phyloP scores from a whole-genome alignment of 2,329 filamentous ascomycete genomes.

The Knoxdaviesia capensis region DNA sequence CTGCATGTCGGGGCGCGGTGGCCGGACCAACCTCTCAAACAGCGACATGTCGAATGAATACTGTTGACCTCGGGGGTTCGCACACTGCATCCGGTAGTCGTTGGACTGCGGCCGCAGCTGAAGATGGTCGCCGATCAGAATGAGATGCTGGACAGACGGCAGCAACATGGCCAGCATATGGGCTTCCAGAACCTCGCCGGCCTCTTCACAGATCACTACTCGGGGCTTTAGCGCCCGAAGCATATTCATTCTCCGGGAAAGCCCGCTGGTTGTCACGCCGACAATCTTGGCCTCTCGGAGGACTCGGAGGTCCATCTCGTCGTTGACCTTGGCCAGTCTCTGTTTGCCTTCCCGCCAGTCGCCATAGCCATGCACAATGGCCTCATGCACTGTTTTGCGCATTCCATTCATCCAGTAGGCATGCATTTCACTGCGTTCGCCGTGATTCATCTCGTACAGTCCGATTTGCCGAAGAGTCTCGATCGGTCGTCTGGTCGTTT shows the following conservation, averaged over 20 bases:
- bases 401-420: no score
- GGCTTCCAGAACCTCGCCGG: conserved; percentile 48
- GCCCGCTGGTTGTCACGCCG: conserved; percentile 50
- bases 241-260: conserved; percentile 37
- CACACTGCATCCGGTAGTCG: conserved; percentile 30
- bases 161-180: conserved; percentile 36
- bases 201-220: conserved; percentile 49
- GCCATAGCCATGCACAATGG: conserved; percentile 16
- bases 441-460: background rate
- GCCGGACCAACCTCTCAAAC: conserved; percentile 44
- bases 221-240: conserved; percentile 33
- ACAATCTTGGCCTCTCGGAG: conserved; percentile 40
- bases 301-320: conserved; percentile 18
- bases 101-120: conserved; percentile 50
- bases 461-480: background rate
- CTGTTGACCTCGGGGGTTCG: no score
- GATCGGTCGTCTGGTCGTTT: no score
- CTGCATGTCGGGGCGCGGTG: conserved; percentile 26
- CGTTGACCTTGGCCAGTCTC: conserved; percentile 21
- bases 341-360: conserved; percentile 21
- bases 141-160: conserved; percentile 35
- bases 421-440: no score
- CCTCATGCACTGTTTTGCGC: conserved; percentile 9
- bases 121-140: conserved; percentile 55
- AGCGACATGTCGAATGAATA: conserved; percentile 23